A percentile compares a stretch with the other conserved stretches of the same genome.
Evolutionary conservation across 495 filamentous ascomycete genomes (phyloP).

Genomic region (Parachaetomium inaequale): DNA sequence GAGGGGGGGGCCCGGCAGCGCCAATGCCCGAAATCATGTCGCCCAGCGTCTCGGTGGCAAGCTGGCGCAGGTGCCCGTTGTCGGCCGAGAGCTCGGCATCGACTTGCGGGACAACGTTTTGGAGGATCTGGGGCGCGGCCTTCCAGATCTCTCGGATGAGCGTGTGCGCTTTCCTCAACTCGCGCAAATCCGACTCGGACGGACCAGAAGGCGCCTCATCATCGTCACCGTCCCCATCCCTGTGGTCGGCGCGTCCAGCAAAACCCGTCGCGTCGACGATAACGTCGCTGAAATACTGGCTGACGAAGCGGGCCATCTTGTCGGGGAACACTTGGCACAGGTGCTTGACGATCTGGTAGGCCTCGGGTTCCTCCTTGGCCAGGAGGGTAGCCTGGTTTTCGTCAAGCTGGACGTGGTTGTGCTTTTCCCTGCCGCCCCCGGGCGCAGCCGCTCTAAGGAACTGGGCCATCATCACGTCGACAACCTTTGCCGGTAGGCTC

Average conservation of each 20-base stretch:
- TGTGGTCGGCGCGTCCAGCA: slow-evolving; percentile 46
- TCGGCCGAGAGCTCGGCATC: slow-evolving; percentile 91
- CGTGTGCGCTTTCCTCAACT: slow-evolving; percentile 82
- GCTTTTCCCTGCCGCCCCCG: slow-evolving; percentile 54
- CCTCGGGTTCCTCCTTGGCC: slow-evolving; percentile 79
- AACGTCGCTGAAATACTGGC: slow-evolving; percentile 95
- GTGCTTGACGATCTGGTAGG: slow-evolving; percentile 93
- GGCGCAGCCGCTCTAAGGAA: slow-evolving; percentile 81
- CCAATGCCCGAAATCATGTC: slow-evolving; percentile 92
- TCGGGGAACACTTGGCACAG: slow-evolving; percentile 89
- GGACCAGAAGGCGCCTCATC: slow-evolving; percentile 58
- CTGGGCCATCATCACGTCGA: slow-evolving; percentile 94
- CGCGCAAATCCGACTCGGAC: slow-evolving; percentile 77
- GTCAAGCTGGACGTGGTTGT: slow-evolving; percentile 36
- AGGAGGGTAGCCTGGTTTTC: slow-evolving; percentile 68
- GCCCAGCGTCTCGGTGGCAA: slow-evolving; percentile 90
- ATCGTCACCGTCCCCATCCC: slow-evolving; percentile 65
- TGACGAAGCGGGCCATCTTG: slow-evolving; percentile 88
- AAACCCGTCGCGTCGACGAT: slow-evolving; percentile 79
- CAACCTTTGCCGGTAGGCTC: slow-evolving; percentile 72
- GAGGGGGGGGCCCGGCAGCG: slow-evolving; percentile 75
- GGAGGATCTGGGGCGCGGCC: slow-evolving; percentile 79
- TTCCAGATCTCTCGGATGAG: slow-evolving; percentile 93
- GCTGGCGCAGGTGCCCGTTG: slow-evolving; percentile 74
- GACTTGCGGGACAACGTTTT: slow-evolving; percentile 89